A percentile compares a stretch with the other conserved stretches of the same genome.
Evolutionary conservation across 768 basidiomycete genomes (phyloP).

Genomic region (Boletus rubroflammeus): DNA sequence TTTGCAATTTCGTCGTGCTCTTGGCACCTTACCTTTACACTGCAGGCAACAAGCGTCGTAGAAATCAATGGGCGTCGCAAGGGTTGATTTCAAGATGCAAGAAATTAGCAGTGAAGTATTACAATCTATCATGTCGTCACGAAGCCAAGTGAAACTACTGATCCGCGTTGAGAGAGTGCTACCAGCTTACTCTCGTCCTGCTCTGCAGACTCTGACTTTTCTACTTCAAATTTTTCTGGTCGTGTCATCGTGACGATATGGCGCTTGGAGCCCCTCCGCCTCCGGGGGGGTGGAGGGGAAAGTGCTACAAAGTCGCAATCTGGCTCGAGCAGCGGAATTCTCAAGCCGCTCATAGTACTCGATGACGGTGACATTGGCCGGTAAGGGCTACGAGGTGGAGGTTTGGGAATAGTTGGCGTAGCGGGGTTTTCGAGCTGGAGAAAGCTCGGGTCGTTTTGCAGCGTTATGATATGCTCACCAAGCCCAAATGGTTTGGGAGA

Average conservation of each 20-base stretch:
- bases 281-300: constrained; percentile 66
- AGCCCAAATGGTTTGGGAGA: constrained; percentile 32
- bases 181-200: constrained; percentile 17
- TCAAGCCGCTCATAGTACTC: neutral
- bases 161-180: constrained; percentile 47
- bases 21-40: neutral
- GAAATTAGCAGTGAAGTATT: constrained; percentile 11
- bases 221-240: constrained; percentile 9
- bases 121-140: constrained; percentile 38
- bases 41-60: neutral
- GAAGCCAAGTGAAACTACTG: constrained; percentile 52
- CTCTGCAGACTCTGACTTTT: constrained; percentile 7
- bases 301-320: constrained; percentile 46
- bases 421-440: constrained; percentile 50
- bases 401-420: constrained; percentile 27
- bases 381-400: constrained; percentile 19
- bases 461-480: constrained; percentile 56
- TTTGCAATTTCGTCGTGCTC: neutral
- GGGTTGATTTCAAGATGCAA: constrained; percentile 10
- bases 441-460: constrained; percentile 58
- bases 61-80: neutral
- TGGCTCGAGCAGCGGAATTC: constrained; percentile 23
- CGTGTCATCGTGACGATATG: constrained; percentile 27
- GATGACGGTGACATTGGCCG: constrained; percentile 25
- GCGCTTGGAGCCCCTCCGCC: constrained; percentile 54